Base-by-base conservation (phyloP, 2,329 filamentous ascomycete species). In the Stagonosporopsis vannaccii region DNA sequence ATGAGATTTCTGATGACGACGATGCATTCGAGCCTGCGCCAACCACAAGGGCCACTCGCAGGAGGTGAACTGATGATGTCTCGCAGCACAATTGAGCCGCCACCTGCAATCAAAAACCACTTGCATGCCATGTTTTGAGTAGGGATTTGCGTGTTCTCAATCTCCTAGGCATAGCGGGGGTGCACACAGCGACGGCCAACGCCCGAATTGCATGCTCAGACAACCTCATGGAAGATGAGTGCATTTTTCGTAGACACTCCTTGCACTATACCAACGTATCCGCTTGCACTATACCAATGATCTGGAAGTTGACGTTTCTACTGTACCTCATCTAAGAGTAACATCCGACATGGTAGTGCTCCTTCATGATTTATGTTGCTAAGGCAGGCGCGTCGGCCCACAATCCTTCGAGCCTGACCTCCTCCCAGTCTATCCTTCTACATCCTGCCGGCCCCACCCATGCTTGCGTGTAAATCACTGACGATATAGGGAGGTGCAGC, bases 1-100 rank as follows among this genome's bases (percentile, higher is more conserved):
- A 78, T 50, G 76, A 77, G 50, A 78, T 78, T 17, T 75, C 73
- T 6, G 75, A 77, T 48, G 76, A 77, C 51, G 73, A 75, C 26
- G 74, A 77, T 53, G 76, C 75, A 17, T 78, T 78, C 47, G 76
- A 78, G 46, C 72, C 76, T 1, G 58, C 66, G 17, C 63, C 72
- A 22, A 63, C 64, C 30, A 49, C 70, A 20, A 59, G 72, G 17
- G 51, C 47, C 33, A 70, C 65, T 7, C 62, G 72, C 30, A 68
- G 68, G 49, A 67, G 69, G 53, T 74, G 61, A 57, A 22, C 15
- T 33, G 26, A 19, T 32, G 20, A n/a, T n/a, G 23, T 32, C 13
- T 41, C 11, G 6, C 3, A n/a, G 20, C 17, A 6, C 12, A 17
- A 30, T 4, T 17, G 39, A 13, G 9, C 15, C n/a, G n/a, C n/a